These are phyloP conservation scores for Plantago major DNA, from an alignment of 257 asterid genomes.

Conservation along the genomic window DNA sequence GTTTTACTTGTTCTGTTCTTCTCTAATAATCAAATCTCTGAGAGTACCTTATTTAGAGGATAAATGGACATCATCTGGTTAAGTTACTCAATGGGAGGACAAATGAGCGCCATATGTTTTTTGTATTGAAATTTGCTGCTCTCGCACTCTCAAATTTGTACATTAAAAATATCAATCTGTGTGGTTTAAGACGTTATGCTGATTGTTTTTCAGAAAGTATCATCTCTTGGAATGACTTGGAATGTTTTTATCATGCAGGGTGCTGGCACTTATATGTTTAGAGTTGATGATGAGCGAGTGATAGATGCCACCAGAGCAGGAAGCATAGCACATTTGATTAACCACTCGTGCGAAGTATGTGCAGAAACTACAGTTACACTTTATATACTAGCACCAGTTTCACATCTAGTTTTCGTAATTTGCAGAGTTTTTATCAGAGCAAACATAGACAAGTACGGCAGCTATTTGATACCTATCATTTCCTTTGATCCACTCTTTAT, in stretches of 20 bases:
- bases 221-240: conserved; percentile 14
- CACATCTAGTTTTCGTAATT: background rate
- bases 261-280: conserved; percentile 99
- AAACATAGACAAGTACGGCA: no score
- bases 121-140: no score
- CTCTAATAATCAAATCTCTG: no score
- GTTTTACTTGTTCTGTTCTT: no score
- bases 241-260: conserved; percentile 52
- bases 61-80: conserved; percentile 4
- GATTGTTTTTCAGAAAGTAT: conserved; percentile 10
- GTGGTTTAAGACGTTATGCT: conserved; percentile 10
- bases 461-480: background rate
- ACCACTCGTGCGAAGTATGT: conserved; percentile 97
- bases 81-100: background rate
- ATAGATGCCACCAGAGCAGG: conserved; percentile 98
- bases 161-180: background rate
- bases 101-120: no score
- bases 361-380: background rate
- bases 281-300: conserved; percentile 84
- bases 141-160: background rate
- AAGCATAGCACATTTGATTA: conserved; percentile 93
- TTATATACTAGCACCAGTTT: background rate
- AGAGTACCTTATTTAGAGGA: conserved; percentile 5
- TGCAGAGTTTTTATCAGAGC: conserved; percentile 7
- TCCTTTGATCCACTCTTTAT: background rate